A percentile compares a stretch with the other conserved stretches of the same genome.
phyloP scores from a whole-genome alignment of 2,329 filamentous ascomycete genomes.

The Nemania bipapillata region DNA sequence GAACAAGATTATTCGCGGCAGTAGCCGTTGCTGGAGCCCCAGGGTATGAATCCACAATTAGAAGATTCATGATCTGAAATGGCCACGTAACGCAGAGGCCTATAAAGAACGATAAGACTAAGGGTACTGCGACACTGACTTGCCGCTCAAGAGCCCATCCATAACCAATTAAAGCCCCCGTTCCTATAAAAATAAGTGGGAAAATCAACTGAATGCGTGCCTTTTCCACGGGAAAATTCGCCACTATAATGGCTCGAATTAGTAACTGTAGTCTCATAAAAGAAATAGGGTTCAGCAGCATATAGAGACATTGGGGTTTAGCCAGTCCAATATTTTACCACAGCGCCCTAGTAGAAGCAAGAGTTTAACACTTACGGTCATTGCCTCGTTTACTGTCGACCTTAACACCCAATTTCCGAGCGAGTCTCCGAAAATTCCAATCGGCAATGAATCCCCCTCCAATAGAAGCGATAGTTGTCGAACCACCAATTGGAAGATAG shows the following conservation, averaged over 20 bases:
- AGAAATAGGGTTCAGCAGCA: not conserved
- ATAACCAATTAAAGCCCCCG: slow-evolving; percentile 64
- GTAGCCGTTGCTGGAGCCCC: slow-evolving; percentile 70
- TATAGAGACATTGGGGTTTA: not conserved
- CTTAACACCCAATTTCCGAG: slow-evolving; percentile 68
- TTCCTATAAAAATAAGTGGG: slow-evolving; percentile 65
- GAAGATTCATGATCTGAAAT: slow-evolving; percentile 71
- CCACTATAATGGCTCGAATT: slow-evolving; percentile 44
- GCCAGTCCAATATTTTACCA: not conserved
- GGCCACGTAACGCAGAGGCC: slow-evolving; percentile 69
- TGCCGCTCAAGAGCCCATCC: slow-evolving; percentile 67
- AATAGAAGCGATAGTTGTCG: slow-evolving; percentile 61
- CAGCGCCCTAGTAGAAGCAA: not conserved
- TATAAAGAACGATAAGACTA: slow-evolving; percentile 67
- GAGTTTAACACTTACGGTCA: slow-evolving; percentile 49
- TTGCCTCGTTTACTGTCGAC: slow-evolving; percentile 69
- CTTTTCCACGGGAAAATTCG: slow-evolving; percentile 65
- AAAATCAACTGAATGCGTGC: slow-evolving; percentile 66
- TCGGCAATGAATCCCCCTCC: slow-evolving; percentile 68
- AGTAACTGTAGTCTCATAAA: slow-evolving; percentile 4
- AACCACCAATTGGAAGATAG: slow-evolving; percentile 65
- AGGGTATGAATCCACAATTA: slow-evolving; percentile 72
- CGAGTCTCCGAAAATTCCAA: slow-evolving; percentile 77
- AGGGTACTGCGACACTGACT: slow-evolving; percentile 63
- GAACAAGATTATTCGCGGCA: slow-evolving; percentile 71